A percentile compares a stretch with the other conserved stretches of the same genome.
These are phyloP conservation scores for Rhytidiadelphus loreus DNA, from an alignment of 225 moss, liverwort and hornwort species.

Conservation along the genomic window DNA sequence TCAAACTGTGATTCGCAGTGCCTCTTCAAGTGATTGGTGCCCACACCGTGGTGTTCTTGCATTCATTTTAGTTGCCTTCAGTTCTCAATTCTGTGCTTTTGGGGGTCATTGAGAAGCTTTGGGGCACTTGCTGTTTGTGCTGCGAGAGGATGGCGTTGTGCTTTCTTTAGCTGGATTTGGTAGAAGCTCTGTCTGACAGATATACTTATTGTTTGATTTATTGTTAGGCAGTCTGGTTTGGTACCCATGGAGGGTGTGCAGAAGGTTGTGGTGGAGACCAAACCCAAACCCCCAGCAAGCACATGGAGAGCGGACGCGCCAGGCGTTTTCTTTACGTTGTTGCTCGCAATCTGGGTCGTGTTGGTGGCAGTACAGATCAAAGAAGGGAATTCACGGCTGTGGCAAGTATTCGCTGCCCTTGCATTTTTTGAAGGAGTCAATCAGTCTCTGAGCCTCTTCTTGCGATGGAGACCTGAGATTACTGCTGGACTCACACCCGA, in stretches of 20 bases:
- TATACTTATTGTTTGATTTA: background rate
- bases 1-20: background rate
- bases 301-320: slow-evolving; percentile 15
- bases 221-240: background rate
- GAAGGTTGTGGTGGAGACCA: background rate
- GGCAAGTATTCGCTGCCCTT: slow-evolving; percentile 51
- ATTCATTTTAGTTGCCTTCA: background rate
- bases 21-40: background rate
- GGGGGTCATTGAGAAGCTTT: background rate
- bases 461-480: slow-evolving; percentile 22
- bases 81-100: background rate
- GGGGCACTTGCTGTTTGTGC: background rate
- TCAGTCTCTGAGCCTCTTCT: slow-evolving; percentile 11
- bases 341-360: slow-evolving; percentile 53
- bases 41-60: background rate
- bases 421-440: slow-evolving; percentile 56
- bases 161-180: background rate
- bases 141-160: background rate
- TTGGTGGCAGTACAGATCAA: slow-evolving; percentile 26
- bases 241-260: slow-evolving; percentile 6
- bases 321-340: slow-evolving; percentile 36
- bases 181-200: background rate
- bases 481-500: slow-evolving; percentile 27
- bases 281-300: background rate
- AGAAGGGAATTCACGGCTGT: slow-evolving; percentile 27